Evolutionary conservation across 345 rosid species (phyloP).

Genomic region (Pseudoturritis turrita): DNA sequence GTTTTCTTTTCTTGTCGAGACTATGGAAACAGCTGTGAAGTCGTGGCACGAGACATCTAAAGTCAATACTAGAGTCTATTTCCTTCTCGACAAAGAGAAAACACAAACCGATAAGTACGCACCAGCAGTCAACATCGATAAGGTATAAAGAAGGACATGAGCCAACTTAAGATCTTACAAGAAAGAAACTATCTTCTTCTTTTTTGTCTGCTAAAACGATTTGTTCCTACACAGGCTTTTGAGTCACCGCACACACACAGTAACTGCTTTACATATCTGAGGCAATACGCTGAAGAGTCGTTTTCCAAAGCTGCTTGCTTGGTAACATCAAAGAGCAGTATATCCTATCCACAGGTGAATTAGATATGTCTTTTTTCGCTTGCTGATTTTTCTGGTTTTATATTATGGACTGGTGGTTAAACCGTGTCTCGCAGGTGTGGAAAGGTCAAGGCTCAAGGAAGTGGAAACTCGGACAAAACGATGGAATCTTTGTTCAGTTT

Average conservation of each 20-base stretch:
- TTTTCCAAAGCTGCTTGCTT: conserved; percentile 86
- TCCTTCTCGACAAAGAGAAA: conserved; percentile 74
- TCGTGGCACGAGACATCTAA: conserved; percentile 81
- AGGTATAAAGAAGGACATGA: conserved; percentile 40
- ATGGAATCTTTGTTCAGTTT: conserved; percentile 92
- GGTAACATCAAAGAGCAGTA: conserved; percentile 71
- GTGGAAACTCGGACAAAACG: conserved; percentile 88
- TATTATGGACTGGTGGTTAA: background rate
- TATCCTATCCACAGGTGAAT: conserved; percentile 90
- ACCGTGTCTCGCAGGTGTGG: conserved; percentile 59
- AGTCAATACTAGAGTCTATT: conserved; percentile 75
- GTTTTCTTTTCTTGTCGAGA: conserved; percentile 65
- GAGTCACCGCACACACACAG: conserved; percentile 88
- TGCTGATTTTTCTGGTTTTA: background rate
- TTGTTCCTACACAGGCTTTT: conserved; percentile 62
- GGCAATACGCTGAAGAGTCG: conserved; percentile 86
- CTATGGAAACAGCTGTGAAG: conserved; percentile 76
- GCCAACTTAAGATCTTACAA: background rate
- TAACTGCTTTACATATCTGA: conserved; percentile 75
- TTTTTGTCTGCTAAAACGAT: background rate
- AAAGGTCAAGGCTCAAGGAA: conserved; percentile 98
- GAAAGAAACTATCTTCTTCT: too few species aligned
- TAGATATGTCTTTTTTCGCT: background rate
- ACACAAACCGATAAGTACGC: conserved; percentile 75
- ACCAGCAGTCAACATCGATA: conserved; percentile 81